Conservation (phyloP, 441 rosid genomes). For the Erysimum pusillum region DNA sequence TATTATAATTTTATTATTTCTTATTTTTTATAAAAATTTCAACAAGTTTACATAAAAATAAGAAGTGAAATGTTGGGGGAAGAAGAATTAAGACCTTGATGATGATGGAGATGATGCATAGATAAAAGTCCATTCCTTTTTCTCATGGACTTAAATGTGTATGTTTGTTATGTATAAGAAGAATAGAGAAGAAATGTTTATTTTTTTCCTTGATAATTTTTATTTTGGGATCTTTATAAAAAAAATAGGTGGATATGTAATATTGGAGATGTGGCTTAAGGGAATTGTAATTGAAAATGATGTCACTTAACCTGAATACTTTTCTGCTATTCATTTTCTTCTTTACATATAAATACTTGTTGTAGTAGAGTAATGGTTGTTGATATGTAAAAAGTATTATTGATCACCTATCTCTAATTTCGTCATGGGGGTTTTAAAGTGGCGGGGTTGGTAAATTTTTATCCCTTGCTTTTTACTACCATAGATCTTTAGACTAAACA, state of each 20-base stretch:
- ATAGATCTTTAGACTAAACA: background rate
- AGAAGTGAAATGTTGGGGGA: constrained; percentile 48
- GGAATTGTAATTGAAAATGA: constrained; percentile 38
- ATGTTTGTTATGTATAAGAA: constrained; percentile 62
- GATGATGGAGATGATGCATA: constrained; percentile 42
- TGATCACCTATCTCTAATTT: background rate
- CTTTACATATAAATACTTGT: background rate
- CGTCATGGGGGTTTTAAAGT: background rate
- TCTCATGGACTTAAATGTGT: constrained; percentile 69
- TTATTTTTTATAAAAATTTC: constrained; percentile 37
- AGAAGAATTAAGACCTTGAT: constrained; percentile 58
- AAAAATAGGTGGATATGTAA: constrained; percentile 34
- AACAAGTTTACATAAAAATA: constrained; percentile 52
- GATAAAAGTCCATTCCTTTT: constrained; percentile 75
- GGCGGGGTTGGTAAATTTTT: background rate
- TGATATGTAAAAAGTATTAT: background rate
- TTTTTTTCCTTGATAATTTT: background rate
- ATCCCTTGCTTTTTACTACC: background rate
- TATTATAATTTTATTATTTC: constrained; percentile 30
- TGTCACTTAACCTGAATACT: constrained; percentile 17
- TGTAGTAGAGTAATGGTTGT: background rate
- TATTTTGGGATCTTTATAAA: constrained; percentile 11
- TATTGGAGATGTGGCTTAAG: constrained; percentile 30
- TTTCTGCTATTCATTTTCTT: constrained; percentile 8
- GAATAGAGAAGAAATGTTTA: constrained; percentile 43